A percentile compares a stretch with the other conserved stretches of the same genome.
These are phyloP conservation scores for Blepharisma undulans DNA, from an alignment of 169 alveolate genomes.

Conservation along the genomic window DNA sequence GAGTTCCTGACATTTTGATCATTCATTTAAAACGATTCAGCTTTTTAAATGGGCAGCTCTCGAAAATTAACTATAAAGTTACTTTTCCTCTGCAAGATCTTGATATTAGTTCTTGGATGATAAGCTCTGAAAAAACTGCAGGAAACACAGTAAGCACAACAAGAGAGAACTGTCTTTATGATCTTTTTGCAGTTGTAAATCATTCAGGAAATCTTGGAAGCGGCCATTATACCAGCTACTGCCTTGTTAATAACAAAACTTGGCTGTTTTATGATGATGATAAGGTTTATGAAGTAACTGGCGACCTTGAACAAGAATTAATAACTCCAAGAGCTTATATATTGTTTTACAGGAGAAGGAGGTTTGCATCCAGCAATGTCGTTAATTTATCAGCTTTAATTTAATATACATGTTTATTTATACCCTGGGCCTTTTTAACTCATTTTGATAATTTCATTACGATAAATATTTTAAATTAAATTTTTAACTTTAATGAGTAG, in stretches of 20 bases:
- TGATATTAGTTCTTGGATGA: not conserved
- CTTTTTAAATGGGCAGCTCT: not conserved
- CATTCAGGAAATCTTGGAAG: constrained; percentile 28
- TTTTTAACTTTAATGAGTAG: too few relatives aligned
- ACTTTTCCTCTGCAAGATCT: constrained; percentile 7
- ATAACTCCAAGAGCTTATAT: constrained; percentile 24
- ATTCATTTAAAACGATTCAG: constrained; percentile 31
- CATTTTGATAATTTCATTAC: too few relatives aligned
- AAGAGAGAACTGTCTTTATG: constrained; percentile 1
- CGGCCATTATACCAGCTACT: constrained; percentile 37
- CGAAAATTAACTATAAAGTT: constrained; percentile 3
- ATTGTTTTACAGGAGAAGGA: not conserved
- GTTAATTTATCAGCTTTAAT: not conserved
- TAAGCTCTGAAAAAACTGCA: not conserved
- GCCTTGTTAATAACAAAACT: not conserved
- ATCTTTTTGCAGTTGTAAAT: constrained; percentile 34
- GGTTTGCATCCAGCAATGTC: constrained; percentile 9
- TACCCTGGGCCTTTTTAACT: too few relatives aligned
- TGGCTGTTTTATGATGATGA: constrained; percentile 7
- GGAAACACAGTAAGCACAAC: not conserved
- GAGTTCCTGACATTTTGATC: constrained; percentile 14
- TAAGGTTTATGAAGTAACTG: not conserved
- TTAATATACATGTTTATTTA: too few relatives aligned
- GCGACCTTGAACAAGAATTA: not conserved
- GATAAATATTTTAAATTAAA: too few relatives aligned